Evolutionary conservation across 257 asterid genomes (phyloP).

Genomic region (Solanum acaule): DNA sequence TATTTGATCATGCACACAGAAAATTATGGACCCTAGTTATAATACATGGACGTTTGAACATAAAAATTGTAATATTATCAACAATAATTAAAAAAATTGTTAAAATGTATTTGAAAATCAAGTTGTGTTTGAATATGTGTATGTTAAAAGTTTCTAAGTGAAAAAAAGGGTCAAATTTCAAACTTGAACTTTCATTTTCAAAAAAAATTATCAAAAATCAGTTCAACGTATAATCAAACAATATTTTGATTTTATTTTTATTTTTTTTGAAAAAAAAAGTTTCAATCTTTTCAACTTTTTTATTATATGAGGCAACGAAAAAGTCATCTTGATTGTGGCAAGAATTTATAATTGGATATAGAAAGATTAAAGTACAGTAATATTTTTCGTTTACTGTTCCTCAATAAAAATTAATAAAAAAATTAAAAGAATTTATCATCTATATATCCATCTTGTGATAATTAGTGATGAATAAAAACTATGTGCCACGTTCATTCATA

Average conservation of each 20-base stretch:
- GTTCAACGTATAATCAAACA: no score
- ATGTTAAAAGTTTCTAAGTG: not conserved
- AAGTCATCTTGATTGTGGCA: not conserved
- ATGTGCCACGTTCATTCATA: not conserved
- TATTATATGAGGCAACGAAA: not conserved
- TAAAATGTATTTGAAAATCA: no score
- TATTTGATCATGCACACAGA: not conserved
- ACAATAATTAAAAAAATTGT: not conserved
- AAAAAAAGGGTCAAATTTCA: not conserved
- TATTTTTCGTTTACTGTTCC: not conserved
- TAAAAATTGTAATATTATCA: not conserved
- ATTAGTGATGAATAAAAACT: not conserved
- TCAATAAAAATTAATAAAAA: not conserved
- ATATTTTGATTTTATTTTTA: not conserved
- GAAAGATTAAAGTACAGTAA: not conserved
- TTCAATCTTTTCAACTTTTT: not conserved
- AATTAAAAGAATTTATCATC: not conserved
- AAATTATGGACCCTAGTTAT: not conserved
- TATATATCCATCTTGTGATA: not conserved
- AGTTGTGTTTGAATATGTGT: not conserved
- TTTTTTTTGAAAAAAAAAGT: no score
- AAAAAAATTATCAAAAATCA: not conserved
- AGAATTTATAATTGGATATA: not conserved
- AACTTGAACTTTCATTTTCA: not conserved
- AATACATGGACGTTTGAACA: not conserved